Percentiles rank a stretch among this genome's conserved stretches.
phyloP scores from a whole-genome alignment of 139 green algal genomes.

The Volvox africanus region DNA sequence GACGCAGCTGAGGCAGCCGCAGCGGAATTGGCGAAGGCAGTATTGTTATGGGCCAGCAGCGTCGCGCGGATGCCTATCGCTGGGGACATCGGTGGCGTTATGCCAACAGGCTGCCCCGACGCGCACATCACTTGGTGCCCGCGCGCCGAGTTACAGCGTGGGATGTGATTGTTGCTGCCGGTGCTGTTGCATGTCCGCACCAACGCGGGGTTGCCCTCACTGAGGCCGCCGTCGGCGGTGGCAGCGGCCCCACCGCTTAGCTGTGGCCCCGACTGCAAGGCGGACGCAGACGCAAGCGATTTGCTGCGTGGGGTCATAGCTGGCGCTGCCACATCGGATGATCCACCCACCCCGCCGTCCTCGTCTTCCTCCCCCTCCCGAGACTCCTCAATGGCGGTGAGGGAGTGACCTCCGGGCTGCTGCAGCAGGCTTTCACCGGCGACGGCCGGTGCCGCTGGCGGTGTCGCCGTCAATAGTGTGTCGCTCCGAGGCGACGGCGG shows the following conservation, averaged over 20 bases:
- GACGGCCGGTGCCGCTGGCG: not conserved
- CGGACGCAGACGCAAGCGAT: not conserved
- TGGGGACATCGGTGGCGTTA: slow-evolving; percentile 25
- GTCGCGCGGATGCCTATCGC: not conserved
- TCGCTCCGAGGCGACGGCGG: slow-evolving; percentile 32
- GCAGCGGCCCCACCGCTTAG: not conserved
- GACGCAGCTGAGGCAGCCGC: not conserved
- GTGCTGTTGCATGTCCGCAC: slow-evolving; percentile 15
- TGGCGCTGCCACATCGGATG: not conserved
- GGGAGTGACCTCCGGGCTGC: not conserved
- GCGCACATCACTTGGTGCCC: not conserved
- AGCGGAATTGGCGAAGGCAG: not conserved
- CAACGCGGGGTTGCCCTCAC: not conserved
- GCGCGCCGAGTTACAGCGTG: not conserved
- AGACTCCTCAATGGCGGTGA: slow-evolving; percentile 36
- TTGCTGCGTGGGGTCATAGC: not conserved
- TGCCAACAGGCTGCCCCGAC: not conserved
- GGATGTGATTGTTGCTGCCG: not conserved
- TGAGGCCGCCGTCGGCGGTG: not conserved
- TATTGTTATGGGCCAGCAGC: not conserved
- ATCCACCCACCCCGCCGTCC: not conserved
- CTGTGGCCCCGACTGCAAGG: no score
- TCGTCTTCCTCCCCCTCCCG: not conserved
- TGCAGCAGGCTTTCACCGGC: not conserved
- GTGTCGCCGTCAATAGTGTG: not conserved